Evolutionary conservation across 2,329 filamentous ascomycete species (phyloP).

Genomic region (Malbranchea cinnamomea): DNA sequence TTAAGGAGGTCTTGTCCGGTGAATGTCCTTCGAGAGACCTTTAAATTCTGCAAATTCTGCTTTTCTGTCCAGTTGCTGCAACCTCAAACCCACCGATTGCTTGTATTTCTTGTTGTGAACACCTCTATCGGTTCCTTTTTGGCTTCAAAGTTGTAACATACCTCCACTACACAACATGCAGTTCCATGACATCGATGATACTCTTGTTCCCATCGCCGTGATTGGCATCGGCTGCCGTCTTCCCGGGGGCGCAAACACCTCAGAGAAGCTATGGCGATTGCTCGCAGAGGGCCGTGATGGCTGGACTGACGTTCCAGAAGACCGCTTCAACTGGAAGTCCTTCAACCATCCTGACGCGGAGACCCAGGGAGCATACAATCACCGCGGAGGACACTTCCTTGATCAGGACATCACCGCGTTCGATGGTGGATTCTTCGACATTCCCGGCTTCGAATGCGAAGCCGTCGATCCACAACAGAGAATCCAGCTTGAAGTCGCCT

Average conservation of each 20-base stretch:
- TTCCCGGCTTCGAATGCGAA: slow-evolving; percentile 13
- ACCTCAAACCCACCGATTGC: no score
- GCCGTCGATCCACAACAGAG: slow-evolving; percentile 21
- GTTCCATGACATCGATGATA: no score
- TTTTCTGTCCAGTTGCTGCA: no score
- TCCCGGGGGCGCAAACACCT: slow-evolving; percentile 3
- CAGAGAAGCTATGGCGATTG: slow-evolving; percentile 4
- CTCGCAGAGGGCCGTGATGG: slow-evolving; percentile 2
- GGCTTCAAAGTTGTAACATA: no score
- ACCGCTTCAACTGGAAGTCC: slow-evolving; percentile 5
- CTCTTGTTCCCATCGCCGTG: slow-evolving; percentile 7
- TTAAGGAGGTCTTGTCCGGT: no score
- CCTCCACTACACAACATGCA: no score
- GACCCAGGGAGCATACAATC: slow-evolving; percentile 9
- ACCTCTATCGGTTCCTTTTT: no score
- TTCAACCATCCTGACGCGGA: slow-evolving; percentile 11
- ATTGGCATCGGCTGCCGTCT: slow-evolving; percentile 4
- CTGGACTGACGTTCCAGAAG: slow-evolving; percentile 4
- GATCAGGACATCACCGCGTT: slow-evolving; percentile 16
- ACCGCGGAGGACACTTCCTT: slow-evolving; percentile 9
- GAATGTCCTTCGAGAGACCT: no score
- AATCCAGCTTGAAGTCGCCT: slow-evolving; percentile 16
- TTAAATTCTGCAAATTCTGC: no score
- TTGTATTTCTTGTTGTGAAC: no score
- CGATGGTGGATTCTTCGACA: slow-evolving; percentile 20